Evolutionary conservation across 345 rosid species (phyloP).

Genomic region (Dovyalis caffra): DNA sequence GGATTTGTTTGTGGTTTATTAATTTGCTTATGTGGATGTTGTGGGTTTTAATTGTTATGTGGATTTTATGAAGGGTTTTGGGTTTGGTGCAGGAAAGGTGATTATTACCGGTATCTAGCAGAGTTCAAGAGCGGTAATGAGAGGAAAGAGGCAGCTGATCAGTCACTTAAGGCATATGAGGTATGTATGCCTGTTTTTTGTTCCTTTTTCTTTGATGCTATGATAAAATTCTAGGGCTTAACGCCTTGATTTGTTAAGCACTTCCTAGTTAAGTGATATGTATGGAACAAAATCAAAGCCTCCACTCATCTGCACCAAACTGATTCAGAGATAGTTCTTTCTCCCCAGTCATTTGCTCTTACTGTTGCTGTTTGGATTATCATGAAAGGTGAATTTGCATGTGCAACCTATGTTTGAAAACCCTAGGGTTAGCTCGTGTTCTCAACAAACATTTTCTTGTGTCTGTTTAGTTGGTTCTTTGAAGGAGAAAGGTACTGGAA

Average conservation of each 20-base stretch:
- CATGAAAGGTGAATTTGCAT: background rate
- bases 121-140: conserved; percentile 51
- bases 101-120: conserved; percentile 49
- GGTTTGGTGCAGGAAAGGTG: conserved; percentile 51
- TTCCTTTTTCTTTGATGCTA: background rate
- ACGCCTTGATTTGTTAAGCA: background rate
- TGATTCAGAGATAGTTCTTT: background rate
- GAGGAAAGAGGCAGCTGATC: conserved; percentile 54
- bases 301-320: background rate
- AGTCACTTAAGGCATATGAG: conserved; percentile 51
- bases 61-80: background rate
- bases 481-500: background rate
- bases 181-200: conserved; percentile 11
- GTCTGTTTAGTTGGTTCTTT: background rate
- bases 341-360: background rate
- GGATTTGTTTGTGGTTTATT: background rate
- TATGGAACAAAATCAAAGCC: background rate
- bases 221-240: background rate
- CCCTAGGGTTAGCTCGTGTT: background rate
- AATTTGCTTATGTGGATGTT: background rate
- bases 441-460: background rate
- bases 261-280: background rate
- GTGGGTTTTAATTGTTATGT: background rate
- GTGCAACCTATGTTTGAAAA: background rate
- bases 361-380: background rate